Evolutionary conservation across 2,329 filamentous ascomycete genomes (phyloP).

Genomic region (Cladobotryum protrusum): DNA sequence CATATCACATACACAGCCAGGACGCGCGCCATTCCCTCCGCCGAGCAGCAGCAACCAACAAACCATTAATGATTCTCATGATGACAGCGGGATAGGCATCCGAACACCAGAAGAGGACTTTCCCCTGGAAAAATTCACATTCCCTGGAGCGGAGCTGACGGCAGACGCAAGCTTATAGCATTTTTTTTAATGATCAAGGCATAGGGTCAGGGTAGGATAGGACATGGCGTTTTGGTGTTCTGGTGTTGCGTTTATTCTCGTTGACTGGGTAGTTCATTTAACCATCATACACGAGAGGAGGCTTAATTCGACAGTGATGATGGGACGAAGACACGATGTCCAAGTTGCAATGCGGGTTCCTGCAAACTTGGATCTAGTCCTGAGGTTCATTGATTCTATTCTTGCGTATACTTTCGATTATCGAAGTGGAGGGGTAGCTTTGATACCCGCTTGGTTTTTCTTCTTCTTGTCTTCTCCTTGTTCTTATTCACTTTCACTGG

Average conservation of each 20-base stretch:
- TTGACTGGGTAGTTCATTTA: slow-evolving; percentile 12
- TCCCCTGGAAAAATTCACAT: slow-evolving; percentile 53
- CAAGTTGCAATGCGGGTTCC: slow-evolving; percentile 4
- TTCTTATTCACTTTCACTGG: not conserved
- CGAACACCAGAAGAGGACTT: slow-evolving; percentile 61
- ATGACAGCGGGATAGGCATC: slow-evolving; percentile 72
- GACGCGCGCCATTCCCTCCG: slow-evolving; percentile 45
- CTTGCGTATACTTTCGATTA: not conserved
- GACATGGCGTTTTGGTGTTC: not conserved
- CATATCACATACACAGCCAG: slow-evolving; percentile 42
- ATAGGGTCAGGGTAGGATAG: not conserved
- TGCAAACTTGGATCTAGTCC: not conserved
- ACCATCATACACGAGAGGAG: slow-evolving; percentile 17
- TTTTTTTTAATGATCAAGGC: not conserved
- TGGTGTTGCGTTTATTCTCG: not conserved
- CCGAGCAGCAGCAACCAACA: slow-evolving; percentile 35
- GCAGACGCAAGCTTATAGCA: slow-evolving; percentile 8
- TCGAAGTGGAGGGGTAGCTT: not conserved
- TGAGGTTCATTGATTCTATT: not conserved
- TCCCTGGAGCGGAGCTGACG: slow-evolving; percentile 29
- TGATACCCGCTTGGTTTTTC: not conserved
- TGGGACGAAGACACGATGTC: slow-evolving; percentile 27
- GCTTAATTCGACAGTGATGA: slow-evolving; percentile 22
- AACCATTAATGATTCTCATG: slow-evolving; percentile 44
- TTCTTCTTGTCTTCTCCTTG: not conserved